Percentiles rank a stretch among this genome's conserved stretches.
Evolutionary conservation across 2,329 filamentous ascomycete species (phyloP).

Genomic region (Magnaporthiopsis incrustans): DNA sequence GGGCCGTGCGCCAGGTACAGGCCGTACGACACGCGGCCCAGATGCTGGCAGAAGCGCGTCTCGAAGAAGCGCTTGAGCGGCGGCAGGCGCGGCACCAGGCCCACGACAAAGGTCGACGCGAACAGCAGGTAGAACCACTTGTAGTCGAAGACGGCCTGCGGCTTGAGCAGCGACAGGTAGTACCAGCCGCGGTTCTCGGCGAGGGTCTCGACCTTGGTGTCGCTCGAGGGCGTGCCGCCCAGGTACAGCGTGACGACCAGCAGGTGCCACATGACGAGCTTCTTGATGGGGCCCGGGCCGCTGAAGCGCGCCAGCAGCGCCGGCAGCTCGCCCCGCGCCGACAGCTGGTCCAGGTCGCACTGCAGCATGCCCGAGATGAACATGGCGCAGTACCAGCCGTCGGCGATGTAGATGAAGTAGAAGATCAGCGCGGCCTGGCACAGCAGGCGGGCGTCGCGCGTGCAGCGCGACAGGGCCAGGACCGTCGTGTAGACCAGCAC

Average conservation of each 20-base stretch:
- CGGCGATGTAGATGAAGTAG: conserved; percentile 62
- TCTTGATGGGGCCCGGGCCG: conserved; percentile 31
- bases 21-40: conserved; percentile 54
- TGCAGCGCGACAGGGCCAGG: conserved; percentile 48
- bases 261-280: conserved; percentile 41
- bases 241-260: conserved; percentile 47
- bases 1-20: conserved; percentile 60
- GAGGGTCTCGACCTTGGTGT: conserved; percentile 38
- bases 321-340: conserved; percentile 38
- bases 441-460: conserved; percentile 44
- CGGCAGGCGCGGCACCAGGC: conserved; percentile 46
- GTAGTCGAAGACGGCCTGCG: conserved; percentile 56
- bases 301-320: conserved; percentile 35
- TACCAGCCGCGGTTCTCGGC: conserved; percentile 51
- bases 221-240: conserved; percentile 50
- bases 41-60: conserved; percentile 48
- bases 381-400: conserved; percentile 54
- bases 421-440: conserved; percentile 44
- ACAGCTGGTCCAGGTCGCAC: conserved; percentile 51
- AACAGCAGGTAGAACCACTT: conserved; percentile 64
- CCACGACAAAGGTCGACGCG: conserved; percentile 49
- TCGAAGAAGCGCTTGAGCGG: conserved; percentile 54
- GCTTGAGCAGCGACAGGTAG: conserved; percentile 52
- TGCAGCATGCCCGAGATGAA: conserved; percentile 55
- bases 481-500: conserved; percentile 52